Conservation (phyloP, 2,329 filamentous ascomycete genomes). For the Arthrobotrys sphaeroides region DNA sequence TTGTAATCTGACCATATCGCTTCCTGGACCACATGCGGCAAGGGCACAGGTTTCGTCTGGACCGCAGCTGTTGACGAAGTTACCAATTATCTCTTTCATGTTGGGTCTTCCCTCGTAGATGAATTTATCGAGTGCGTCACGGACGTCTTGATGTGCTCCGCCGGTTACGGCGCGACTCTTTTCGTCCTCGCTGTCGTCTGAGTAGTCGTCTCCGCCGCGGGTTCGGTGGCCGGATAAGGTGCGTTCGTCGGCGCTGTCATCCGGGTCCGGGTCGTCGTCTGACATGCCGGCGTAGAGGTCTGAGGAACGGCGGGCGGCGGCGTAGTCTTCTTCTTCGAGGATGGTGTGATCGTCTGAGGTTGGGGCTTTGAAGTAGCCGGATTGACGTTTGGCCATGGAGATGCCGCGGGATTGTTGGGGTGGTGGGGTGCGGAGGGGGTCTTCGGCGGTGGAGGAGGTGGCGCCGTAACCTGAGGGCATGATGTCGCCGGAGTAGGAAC, state of each 20-base stretch:
- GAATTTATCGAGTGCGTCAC: slow-evolving; percentile 46
- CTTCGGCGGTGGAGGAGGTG: slow-evolving; percentile 7
- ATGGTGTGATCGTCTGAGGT: slow-evolving; percentile 47
- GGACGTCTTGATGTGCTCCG: slow-evolving; percentile 42
- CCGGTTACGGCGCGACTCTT: slow-evolving; percentile 14
- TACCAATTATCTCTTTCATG: slow-evolving; percentile 43
- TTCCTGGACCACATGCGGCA: slow-evolving; percentile 42
- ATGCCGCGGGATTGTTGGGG: slow-evolving; percentile 20
- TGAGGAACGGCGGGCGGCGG: background rate
- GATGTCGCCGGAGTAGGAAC: slow-evolving; percentile 44
- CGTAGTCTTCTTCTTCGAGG: slow-evolving; percentile 51
- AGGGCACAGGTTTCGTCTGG: slow-evolving; percentile 51
- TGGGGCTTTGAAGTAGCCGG: slow-evolving; percentile 51
- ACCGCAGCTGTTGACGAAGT: slow-evolving; percentile 45
- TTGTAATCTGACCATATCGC: slow-evolving; percentile 37
- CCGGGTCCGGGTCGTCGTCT: slow-evolving; percentile 46
- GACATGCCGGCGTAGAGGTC: slow-evolving; percentile 47
- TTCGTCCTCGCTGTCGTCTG: slow-evolving; percentile 27
- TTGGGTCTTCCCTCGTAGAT: slow-evolving; percentile 52
- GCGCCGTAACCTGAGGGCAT: slow-evolving; percentile 30
- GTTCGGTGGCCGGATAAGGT: slow-evolving; percentile 6
- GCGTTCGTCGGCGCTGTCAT: slow-evolving; percentile 46
- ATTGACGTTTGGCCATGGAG: slow-evolving; percentile 38
- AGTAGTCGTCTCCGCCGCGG: slow-evolving; percentile 28
- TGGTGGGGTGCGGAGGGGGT: slow-evolving; percentile 25